Base-by-base conservation (phyloP, 352 stramenopile genomes). In the Globisporangium canariense region DNA sequence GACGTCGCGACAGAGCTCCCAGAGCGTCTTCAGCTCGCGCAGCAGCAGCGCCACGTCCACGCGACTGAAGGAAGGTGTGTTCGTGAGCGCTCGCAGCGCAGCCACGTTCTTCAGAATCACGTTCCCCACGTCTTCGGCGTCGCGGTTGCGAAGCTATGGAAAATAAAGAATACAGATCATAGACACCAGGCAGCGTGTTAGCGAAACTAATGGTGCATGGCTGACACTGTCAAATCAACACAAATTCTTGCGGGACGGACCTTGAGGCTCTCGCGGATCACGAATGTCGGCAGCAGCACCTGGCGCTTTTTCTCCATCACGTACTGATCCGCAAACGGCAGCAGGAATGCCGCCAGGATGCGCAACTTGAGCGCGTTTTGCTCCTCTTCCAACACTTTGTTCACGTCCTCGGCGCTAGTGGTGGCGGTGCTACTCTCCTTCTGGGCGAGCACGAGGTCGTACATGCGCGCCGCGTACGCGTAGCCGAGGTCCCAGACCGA, bases 191-290 rank as follows among this genome's bases (percentile, higher is more conserved):
- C 34, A 40, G 34, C 7, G 34, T 40, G 34, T 40, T 40, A 40
- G 34, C 34, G 7, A 40, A 28, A 28, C 25, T 28, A 1, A 28
- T 28, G 25, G 25, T 28, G 25, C 25, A 28, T 28, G 25, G 25
- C 1, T 28, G 25, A 45, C 9, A 45, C 7, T 45, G 16, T 45
- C 38, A 16, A 13, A 45, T 45, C 18, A 18, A 58, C 14, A 55
- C 50, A 52, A 28, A 28, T 28, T 28, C 25, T 36, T 1, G 28
- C 4, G 2, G 62, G 18, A 53, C 54, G 5, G 58, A 78, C 69
- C 73, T 93, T 93, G 43, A 93, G 77, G 2, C 68, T 75, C 30
- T 93, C 83, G 53, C 81, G 78, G 14, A 93, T 69, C 38, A 90
- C 77, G 7, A 83, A 73, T 0, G 64, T 65, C 9, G 81, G 73